phyloP scores from a whole-genome alignment of 2,329 filamentous ascomycete genomes.

The Colletotrichum ledebouriae region DNA sequence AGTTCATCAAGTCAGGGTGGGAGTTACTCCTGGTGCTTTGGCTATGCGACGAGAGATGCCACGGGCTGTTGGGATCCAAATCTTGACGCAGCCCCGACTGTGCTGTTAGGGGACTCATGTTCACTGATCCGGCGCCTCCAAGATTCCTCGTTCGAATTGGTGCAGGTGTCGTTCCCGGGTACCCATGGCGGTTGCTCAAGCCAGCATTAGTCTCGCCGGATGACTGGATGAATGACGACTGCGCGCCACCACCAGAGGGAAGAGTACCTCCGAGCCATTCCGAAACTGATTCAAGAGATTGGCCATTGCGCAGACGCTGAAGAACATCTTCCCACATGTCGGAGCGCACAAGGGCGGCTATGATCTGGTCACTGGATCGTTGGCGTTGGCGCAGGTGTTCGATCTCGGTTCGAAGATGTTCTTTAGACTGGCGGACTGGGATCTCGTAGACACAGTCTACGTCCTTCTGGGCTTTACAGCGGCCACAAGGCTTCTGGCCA shows the following conservation, averaged over 20 bases:
- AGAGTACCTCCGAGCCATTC: slow-evolving; percentile 62
- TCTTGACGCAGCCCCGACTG: slow-evolving; percentile 53
- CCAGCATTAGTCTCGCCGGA: slow-evolving; percentile 44
- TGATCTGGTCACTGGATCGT: slow-evolving; percentile 66
- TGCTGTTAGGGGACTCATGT: slow-evolving; percentile 51
- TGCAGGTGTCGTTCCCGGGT: slow-evolving; percentile 44
- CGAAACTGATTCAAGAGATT: slow-evolving; percentile 67
- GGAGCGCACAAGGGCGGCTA: slow-evolving; percentile 66
- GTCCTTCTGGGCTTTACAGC: slow-evolving; percentile 68
- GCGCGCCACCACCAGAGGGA: slow-evolving; percentile 49
- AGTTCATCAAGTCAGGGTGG: slow-evolving; percentile 61
- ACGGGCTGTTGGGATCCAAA: slow-evolving; percentile 60
- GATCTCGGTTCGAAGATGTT: slow-evolving; percentile 71
- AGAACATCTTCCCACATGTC: slow-evolving; percentile 69
- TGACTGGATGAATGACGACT: slow-evolving; percentile 49
- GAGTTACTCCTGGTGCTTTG: slow-evolving; percentile 63
- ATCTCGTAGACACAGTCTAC: slow-evolving; percentile 72
- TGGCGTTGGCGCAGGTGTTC: slow-evolving; percentile 68
- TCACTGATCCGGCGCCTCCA: slow-evolving; percentile 31
- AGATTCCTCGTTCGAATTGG: slow-evolving; percentile 42
- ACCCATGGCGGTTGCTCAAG: slow-evolving; percentile 45
- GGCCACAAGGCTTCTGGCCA: slow-evolving; percentile 67
- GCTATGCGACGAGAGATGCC: slow-evolving; percentile 62
- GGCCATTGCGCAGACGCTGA: slow-evolving; percentile 65
- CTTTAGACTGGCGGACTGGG: slow-evolving; percentile 74